A percentile compares a stretch with the other conserved stretches of the same genome.
These are phyloP conservation scores for Lipomyces japonicus DNA, from an alignment of 805 yeast species.

Conservation along the genomic window DNA sequence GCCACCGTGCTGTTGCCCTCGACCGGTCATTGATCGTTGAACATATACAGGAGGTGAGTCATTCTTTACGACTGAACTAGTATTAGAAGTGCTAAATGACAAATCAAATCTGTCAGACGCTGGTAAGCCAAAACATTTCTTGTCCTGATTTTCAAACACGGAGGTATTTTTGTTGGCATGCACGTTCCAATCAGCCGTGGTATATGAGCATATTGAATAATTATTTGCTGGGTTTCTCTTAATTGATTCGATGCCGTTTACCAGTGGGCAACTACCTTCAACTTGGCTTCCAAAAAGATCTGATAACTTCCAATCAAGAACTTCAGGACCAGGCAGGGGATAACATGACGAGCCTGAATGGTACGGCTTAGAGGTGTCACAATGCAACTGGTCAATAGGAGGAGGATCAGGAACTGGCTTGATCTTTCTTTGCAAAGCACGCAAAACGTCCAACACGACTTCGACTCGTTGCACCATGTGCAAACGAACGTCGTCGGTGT, in stretches of 20 bases:
- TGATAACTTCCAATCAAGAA: constrained; percentile 50
- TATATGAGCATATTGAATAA: constrained; percentile 12
- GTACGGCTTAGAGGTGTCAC: constrained; percentile 61
- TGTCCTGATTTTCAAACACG: not conserved
- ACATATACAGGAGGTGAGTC: constrained; percentile 62
- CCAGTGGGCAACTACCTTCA: constrained; percentile 54
- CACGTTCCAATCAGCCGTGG: constrained; percentile 14
- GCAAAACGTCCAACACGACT: constrained; percentile 66
- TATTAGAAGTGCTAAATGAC: constrained; percentile 41
- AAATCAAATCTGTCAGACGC: constrained; percentile 15
- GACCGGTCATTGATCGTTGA: constrained; percentile 85
- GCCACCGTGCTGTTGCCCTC: constrained; percentile 88
- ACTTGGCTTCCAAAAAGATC: constrained; percentile 69
- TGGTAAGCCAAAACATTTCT: not conserved
- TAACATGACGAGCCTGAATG: constrained; percentile 67
- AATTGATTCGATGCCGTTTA: not conserved
- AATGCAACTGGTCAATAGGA: constrained; percentile 63
- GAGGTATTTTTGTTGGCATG: not conserved
- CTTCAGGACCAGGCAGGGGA: constrained; percentile 57
- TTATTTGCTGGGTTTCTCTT: constrained; percentile 1
- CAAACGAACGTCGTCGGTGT: constrained; percentile 43
- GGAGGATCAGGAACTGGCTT: constrained; percentile 75
- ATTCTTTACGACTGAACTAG: constrained; percentile 43
- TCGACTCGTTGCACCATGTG: constrained; percentile 64
- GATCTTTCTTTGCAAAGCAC: constrained; percentile 52